These are phyloP conservation scores for Trichopus zeylanicus DNA, from an alignment of 116 monocot genomes.

Conservation along the genomic window DNA sequence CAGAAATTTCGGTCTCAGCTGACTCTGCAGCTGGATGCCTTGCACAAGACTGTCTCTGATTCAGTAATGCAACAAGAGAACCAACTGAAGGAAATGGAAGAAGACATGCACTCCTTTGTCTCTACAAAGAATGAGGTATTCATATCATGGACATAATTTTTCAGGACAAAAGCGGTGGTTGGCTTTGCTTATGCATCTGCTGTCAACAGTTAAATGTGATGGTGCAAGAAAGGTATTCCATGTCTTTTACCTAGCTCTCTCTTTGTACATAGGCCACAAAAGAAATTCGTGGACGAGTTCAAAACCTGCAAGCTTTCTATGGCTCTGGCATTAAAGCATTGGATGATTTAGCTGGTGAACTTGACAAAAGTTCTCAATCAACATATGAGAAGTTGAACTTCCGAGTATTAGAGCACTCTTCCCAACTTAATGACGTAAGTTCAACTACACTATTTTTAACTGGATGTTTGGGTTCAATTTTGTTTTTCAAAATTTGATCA, in stretches of 20 bases:
- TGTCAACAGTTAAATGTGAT: background rate
- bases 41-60: slow-evolving; percentile 67
- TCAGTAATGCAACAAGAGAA: slow-evolving; percentile 62
- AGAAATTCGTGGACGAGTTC: slow-evolving; percentile 52
- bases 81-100: slow-evolving; percentile 67
- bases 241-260: background rate
- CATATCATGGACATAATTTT: background rate
- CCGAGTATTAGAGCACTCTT: slow-evolving; percentile 61
- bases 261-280: slow-evolving; percentile 48
- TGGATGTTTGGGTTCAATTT: slow-evolving; percentile 26
- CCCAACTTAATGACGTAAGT: slow-evolving; percentile 63
- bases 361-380: slow-evolving; percentile 64
- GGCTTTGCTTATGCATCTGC: background rate
- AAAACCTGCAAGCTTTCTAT: slow-evolving; percentile 61
- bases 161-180: background rate
- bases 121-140: slow-evolving; percentile 50
- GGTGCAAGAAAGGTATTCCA: background rate
- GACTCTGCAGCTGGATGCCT: slow-evolving; percentile 52
- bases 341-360: slow-evolving; percentile 64
- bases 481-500: background rate
- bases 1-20: slow-evolving; percentile 60
- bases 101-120: slow-evolving; percentile 71
- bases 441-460: slow-evolving; percentile 44
- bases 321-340: slow-evolving; percentile 60
- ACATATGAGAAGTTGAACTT: slow-evolving; percentile 58